Evolutionary conservation across 352 stramenopile species (phyloP), one percentile per base, ranked within the genome.

Genomic region (Phytophthora brassicae): DNA sequence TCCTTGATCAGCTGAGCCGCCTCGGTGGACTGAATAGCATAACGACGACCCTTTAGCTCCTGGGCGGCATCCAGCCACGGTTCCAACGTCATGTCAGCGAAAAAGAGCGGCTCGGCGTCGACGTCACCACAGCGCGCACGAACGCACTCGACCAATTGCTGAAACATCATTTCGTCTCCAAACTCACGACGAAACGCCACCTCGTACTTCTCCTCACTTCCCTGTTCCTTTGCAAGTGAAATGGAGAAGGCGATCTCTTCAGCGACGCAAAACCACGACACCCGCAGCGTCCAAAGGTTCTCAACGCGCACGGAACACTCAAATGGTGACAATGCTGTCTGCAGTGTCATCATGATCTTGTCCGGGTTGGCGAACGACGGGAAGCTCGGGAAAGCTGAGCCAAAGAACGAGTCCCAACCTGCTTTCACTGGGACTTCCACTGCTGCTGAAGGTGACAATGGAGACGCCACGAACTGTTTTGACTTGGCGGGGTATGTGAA

Each of bases 161-260:
- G 57, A 33, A 92, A 92, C 49, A 68, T 63, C 47, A 77, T 60
- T 42, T 92, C 75, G 42, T 89, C 77, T 9, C 81, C 83, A 11
- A 51, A 46, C n/a, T 62, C 57, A 14, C 70, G 77, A 7, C 69
- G 56, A 44, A 92, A 90, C 55, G 88, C 77, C 26, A 92, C 61
- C 41, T 88, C 74, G 64, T 85, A 87, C 49, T 68, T 65, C 14
- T 36, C 38, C 6, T 47, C 39, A 5, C 49, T 36, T 35, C 52
- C 38, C n/a, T 56, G 56, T 20, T 80, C 49, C 48, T 85, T 73
- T 35, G 70, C 74, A 54, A 92, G 65, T 22, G 74, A 59, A 52
- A 90, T 64, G 14, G 55, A 66, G 60, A 92, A 88, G 14, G 49
- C 59, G n/a, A 92, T 75, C 57, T 87, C 73, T 48, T 92, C 81